Percentiles rank a stretch among this genome's conserved stretches.
Conservation (phyloP, 441 rosid species). For the Omphalea diandra region DNA sequence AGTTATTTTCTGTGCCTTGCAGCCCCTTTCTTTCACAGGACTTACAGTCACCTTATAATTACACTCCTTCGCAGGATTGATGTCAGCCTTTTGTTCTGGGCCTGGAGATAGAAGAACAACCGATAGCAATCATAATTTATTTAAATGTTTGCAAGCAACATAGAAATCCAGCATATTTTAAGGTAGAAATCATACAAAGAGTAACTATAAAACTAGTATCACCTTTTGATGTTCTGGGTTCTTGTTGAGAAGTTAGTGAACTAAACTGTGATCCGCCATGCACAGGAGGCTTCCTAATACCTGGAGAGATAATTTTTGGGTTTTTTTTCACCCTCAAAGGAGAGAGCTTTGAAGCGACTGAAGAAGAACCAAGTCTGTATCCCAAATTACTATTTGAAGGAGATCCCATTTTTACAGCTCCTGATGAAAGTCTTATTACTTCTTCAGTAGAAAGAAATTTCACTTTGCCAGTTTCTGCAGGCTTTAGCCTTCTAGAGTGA, state of each 20-base stretch:
- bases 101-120: conserved; percentile 7
- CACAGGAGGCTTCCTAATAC: conserved; percentile 25
- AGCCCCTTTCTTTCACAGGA: conserved; percentile 3
- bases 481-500: conserved; percentile 26
- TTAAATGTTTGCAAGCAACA: not conserved
- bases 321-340: conserved; percentile 18
- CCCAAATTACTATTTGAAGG: conserved; percentile 16
- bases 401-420: conserved; percentile 9
- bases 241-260: conserved; percentile 22
- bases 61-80: not conserved
- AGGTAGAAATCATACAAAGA: conserved; percentile 12
- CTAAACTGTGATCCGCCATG: conserved; percentile 23
- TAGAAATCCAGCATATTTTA: too few relatives aligned
- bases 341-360: conserved; percentile 19
- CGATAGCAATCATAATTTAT: not conserved
- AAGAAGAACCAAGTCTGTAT: conserved; percentile 22
- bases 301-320: conserved; percentile 21
- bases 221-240: conserved; percentile 38
- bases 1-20: conserved; percentile 10
- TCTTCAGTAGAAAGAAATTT: conserved; percentile 43
- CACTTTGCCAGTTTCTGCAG: conserved; percentile 35
- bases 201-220: conserved; percentile 14
- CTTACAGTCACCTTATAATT: not conserved
- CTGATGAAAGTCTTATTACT: conserved; percentile 36
- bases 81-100: conserved; percentile 13